Evolutionary conservation across 2,329 filamentous ascomycete genomes (phyloP).

Genomic region (Diplodia mutila): DNA sequence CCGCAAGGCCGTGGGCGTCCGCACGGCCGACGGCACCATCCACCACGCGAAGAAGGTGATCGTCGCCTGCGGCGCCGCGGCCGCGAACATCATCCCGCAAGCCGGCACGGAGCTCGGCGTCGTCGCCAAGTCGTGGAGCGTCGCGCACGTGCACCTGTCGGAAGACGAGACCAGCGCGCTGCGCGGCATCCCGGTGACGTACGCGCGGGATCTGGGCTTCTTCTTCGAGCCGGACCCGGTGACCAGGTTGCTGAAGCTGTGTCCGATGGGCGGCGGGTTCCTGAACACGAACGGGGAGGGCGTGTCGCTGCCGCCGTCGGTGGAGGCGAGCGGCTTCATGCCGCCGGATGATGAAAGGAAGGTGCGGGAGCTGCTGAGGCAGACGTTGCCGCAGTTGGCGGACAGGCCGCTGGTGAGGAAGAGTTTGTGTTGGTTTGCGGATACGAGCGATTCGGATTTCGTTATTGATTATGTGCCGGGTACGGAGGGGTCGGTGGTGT

Average conservation of each 20-base stretch:
- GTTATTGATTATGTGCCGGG: constrained; percentile 62
- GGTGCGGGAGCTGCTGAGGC: constrained; percentile 54
- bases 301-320: constrained; percentile 48
- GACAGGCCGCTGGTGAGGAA: constrained; percentile 61
- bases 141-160: constrained; percentile 63
- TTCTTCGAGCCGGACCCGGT: constrained; percentile 67
- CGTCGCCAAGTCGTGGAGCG: constrained; percentile 61
- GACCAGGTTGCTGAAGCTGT: constrained; percentile 63
- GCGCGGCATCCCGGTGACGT: constrained; percentile 63
- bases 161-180: constrained; percentile 58
- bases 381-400: constrained; percentile 58
- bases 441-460: constrained; percentile 63
- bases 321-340: constrained; percentile 52
- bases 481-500: constrained; percentile 52
- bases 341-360: constrained; percentile 58
- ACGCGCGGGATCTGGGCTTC: constrained; percentile 65
- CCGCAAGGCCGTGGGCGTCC: constrained; percentile 39
- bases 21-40: constrained; percentile 45
- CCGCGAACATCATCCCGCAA: constrained; percentile 53
- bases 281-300: constrained; percentile 54
- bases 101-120: constrained; percentile 51
- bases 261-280: constrained; percentile 61
- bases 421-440: constrained; percentile 67
- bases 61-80: constrained; percentile 57
- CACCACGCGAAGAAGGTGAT: constrained; percentile 51